Evolutionary conservation across 2,329 filamentous ascomycete genomes (phyloP).

Genomic region (Rachicladosporium sp.): DNA sequence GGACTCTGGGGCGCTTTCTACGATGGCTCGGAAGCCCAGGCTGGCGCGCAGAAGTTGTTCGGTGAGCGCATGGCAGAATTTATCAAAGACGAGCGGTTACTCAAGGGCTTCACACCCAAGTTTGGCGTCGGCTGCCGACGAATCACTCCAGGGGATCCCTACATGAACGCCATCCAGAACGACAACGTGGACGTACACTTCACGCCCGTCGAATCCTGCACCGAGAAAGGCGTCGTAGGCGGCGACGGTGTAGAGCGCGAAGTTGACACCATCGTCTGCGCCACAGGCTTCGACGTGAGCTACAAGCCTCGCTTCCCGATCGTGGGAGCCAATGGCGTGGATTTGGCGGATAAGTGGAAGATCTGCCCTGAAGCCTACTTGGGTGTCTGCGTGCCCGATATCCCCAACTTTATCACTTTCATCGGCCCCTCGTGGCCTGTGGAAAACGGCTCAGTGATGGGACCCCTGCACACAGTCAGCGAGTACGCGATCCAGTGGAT

Average conservation of each 20-base stretch:
- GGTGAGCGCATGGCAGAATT: constrained; percentile 35
- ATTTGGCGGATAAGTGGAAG: constrained; percentile 30
- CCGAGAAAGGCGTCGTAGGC: constrained; percentile 34
- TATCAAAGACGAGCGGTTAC: constrained; percentile 39
- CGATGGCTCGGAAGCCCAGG: constrained; percentile 29
- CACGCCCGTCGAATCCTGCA: constrained; percentile 33
- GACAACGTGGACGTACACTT: constrained; percentile 41
- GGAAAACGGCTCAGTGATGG: constrained; percentile 23
- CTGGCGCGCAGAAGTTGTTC: constrained; percentile 26
- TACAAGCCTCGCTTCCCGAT: constrained; percentile 33
- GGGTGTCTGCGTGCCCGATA: constrained; percentile 29
- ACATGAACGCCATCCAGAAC: constrained; percentile 39
- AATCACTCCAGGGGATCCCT: constrained; percentile 39
- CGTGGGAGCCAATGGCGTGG: constrained; percentile 28
- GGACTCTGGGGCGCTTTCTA: constrained; percentile 37
- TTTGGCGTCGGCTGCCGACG: constrained; percentile 35
- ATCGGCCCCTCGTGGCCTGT: constrained; percentile 26
- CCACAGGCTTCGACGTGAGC: constrained; percentile 34
- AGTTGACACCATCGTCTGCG: constrained; percentile 33
- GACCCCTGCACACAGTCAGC: constrained; percentile 26
- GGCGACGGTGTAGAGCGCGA: constrained; percentile 30
- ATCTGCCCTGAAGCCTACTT: constrained; percentile 29
- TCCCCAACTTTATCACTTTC: constrained; percentile 33
- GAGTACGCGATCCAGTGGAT: constrained; percentile 32
- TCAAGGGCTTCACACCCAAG: constrained; percentile 37